Evolutionary conservation across 495 filamentous ascomycete genomes (phyloP).

Genomic region (Penicillium simplicissimum): DNA sequence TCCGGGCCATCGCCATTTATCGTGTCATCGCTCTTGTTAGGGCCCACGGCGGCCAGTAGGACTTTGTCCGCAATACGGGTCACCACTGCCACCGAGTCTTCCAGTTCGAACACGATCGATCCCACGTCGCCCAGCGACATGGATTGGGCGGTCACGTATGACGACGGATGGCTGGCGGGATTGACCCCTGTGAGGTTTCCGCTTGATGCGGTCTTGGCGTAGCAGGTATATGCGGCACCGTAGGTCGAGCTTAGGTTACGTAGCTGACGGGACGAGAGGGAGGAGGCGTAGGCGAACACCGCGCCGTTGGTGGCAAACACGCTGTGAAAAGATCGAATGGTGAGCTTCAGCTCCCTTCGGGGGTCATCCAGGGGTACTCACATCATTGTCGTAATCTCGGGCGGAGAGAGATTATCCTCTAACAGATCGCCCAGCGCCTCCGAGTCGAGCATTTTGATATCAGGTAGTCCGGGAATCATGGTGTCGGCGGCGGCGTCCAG

Average conservation of each 20-base stretch:
- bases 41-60: slow-evolving; percentile 46
- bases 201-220: slow-evolving; percentile 47
- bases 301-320: slow-evolving; percentile 49
- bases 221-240: slow-evolving; percentile 50
- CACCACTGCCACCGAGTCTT: slow-evolving; percentile 48
- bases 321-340: slow-evolving; percentile 15
- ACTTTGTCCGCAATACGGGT: slow-evolving; percentile 49
- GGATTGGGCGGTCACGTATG: slow-evolving; percentile 50
- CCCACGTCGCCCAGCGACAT: slow-evolving; percentile 51
- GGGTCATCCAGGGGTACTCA: slow-evolving; percentile 17
- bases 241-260: slow-evolving; percentile 51
- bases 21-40: slow-evolving; percentile 33
- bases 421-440: slow-evolving; percentile 49
- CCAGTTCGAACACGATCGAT: slow-evolving; percentile 51
- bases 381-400: slow-evolving; percentile 51
- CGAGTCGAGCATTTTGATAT: slow-evolving; percentile 52
- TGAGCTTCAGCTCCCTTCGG: background rate
- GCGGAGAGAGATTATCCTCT: slow-evolving; percentile 50
- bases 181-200: slow-evolving; percentile 52
- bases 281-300: slow-evolving; percentile 48
- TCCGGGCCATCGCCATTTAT: slow-evolving; percentile 17
- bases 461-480: slow-evolving; percentile 51
- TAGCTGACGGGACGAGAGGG: slow-evolving; percentile 44
- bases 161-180: slow-evolving; percentile 49
- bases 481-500: slow-evolving; percentile 27